Percentiles rank a stretch among this genome's conserved stretches.
These are phyloP conservation scores for Aspergillus nanangensis DNA, from an alignment of 495 filamentous ascomycete genomes.

Conservation along the genomic window DNA sequence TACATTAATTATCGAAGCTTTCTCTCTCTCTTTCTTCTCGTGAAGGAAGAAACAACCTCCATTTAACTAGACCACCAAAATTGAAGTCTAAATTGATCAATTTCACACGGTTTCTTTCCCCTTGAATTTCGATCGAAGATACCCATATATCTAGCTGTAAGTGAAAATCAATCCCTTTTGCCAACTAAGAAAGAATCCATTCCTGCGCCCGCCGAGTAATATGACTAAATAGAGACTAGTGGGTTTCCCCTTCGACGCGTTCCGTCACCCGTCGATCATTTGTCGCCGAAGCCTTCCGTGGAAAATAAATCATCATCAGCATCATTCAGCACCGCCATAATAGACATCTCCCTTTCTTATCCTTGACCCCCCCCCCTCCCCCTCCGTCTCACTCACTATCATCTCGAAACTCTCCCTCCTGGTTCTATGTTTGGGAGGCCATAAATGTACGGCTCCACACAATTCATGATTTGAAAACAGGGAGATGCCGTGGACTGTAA, in stretches of 20 bases:
- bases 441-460: constrained; percentile 18
- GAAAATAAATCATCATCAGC: constrained; percentile 17
- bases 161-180: no score
- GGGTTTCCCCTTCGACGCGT: constrained; percentile 17
- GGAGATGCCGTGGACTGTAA: constrained; percentile 54
- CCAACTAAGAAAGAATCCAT: no score
- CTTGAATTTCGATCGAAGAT: no score
- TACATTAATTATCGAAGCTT: no score
- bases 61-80: no score
- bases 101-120: no score
- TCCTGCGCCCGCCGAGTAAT: no score
- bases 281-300: constrained; percentile 18
- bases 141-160: no score
- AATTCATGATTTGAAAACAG: constrained; percentile 18
- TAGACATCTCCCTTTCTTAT: constrained; percentile 2
- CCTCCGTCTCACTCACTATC: constrained; percentile 4
- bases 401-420: constrained; percentile 2
- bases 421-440: constrained; percentile 5
- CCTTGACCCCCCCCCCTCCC: neutral
- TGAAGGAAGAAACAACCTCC: no score
- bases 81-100: no score
- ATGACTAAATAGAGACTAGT: constrained; percentile 24
- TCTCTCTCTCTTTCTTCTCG: no score
- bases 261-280: constrained; percentile 21
- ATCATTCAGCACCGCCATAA: constrained; percentile 7